phyloP scores from a whole-genome alignment of 2,329 filamentous ascomycete genomes.

The Apiospora koreana region DNA sequence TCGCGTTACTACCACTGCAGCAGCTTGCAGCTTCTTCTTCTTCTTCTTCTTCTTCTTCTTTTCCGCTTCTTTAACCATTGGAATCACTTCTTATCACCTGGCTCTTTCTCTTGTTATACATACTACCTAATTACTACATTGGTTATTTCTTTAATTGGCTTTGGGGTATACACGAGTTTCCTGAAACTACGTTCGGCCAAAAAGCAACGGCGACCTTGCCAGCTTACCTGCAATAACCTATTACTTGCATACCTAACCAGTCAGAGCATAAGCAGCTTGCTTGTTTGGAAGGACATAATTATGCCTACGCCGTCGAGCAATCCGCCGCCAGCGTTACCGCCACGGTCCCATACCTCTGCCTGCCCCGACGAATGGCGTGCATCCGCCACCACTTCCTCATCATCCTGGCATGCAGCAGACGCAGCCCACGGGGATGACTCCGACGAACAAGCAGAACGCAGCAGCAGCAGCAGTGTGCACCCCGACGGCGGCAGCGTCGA shows the following conservation, averaged over 20 bases:
- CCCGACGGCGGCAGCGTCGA: background rate
- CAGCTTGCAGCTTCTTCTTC: background rate
- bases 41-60: background rate
- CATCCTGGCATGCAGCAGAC: background rate
- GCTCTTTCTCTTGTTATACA: background rate
- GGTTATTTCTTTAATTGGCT: background rate
- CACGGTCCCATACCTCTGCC: slow-evolving; percentile 2
- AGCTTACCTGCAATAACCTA: too few species aligned
- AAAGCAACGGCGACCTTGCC: background rate
- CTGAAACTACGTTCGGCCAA: background rate
- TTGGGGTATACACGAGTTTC: background rate
- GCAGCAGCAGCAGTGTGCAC: background rate
- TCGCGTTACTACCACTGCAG: background rate
- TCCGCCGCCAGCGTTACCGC: slow-evolving; percentile 2
- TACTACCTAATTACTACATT: background rate
- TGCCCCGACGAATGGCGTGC: slow-evolving; percentile 13
- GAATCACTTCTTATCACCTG: background rate
- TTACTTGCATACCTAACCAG: background rate
- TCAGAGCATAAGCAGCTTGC: too few species aligned
- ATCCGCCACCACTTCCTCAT: background rate
- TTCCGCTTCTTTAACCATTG: background rate
- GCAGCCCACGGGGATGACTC: background rate
- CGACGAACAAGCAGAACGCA: background rate
- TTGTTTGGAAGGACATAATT: background rate
- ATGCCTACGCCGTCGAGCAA: slow-evolving; percentile 13